Evolutionary conservation across 2,329 filamentous ascomycete species (phyloP), one percentile per base, ranked within the genome.

Genomic region (Fragosphaeria purpurea): DNA sequence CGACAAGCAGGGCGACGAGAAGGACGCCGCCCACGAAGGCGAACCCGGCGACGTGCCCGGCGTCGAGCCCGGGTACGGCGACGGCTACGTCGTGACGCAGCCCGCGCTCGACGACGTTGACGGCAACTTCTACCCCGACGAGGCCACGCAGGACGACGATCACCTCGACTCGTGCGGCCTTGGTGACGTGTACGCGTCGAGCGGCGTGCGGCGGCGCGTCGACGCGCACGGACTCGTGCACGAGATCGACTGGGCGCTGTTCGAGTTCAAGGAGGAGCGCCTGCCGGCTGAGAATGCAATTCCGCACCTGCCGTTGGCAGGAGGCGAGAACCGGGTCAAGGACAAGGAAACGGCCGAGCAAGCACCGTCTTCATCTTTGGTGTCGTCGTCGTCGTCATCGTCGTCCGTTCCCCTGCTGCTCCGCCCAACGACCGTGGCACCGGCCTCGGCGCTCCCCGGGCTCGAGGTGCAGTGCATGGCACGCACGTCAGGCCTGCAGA

Each of bases 211-310:
- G 5, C 81, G 91, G 34, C 83, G 86, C 62, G 76, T 73, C 47
- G 77, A 83, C 49, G 76, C 80, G 53, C 75, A 85, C 54, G 82
- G 84, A 5, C 70, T 94, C 31, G 73, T 87, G 6, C 91, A 96
- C 63, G 91, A 97, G 65, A 89, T 97, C 43, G 91, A 97, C 65
- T 97, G 91, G 91, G 89, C 90, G 0, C 71, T 97, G 3, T 89
- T 97, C 59, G 81, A 86, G 57, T 87, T 97, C 56, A 72, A 84
- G 9, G 73, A 83, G 6, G 76, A 83, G 9, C 80, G 91, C 1
- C 70, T 83, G 11, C 86, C 91, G 4, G 72, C 77, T 0, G 76
- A 80, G 53, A 96, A 96, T 59, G 67, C 79, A 9, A 83, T 95
- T 30, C 79, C 79, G 2, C 58, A 58, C 48, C 58, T 43, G 53